Conservation (phyloP, 2,329 filamentous ascomycete species). For the Neofusicoccum cordaticola region DNA sequence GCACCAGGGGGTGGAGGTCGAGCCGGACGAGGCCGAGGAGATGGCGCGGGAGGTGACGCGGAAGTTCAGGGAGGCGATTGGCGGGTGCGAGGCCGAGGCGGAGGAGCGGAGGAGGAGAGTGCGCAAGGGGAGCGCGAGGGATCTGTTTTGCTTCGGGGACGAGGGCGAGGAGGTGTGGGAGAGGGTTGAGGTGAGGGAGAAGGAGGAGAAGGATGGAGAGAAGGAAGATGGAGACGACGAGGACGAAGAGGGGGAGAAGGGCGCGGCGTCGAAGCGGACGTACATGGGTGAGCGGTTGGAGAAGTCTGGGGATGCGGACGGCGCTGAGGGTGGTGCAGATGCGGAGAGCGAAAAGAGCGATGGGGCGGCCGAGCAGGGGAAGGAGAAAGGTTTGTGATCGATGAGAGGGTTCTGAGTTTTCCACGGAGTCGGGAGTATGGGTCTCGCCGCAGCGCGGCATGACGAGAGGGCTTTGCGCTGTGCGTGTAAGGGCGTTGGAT, state of each 20-base stretch:
- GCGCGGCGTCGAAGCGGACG: background rate
- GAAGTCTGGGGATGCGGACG: background rate
- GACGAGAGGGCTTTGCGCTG: too few relatives aligned
- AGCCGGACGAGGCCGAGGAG: constrained; percentile 45
- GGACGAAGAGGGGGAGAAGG: background rate
- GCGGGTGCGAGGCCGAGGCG: constrained; percentile 55
- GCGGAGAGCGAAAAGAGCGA: background rate
- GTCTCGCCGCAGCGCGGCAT: too few relatives aligned
- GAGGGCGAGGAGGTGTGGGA: constrained; percentile 24
- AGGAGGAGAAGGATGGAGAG: background rate
- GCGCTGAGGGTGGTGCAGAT: background rate
- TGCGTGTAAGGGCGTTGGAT: too few relatives aligned
- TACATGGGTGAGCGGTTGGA: background rate
- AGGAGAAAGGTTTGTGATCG: constrained; percentile 8
- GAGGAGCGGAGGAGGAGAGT: constrained; percentile 32
- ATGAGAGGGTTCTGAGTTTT: too few relatives aligned
- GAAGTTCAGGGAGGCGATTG: constrained; percentile 62
- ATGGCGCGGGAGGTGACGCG: constrained; percentile 53
- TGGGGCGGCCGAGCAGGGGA: too few relatives aligned
- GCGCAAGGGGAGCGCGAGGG: constrained; percentile 46
- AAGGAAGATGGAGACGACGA: background rate
- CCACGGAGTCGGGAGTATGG: too few relatives aligned
- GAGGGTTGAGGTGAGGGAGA: background rate
- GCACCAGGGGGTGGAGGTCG: constrained; percentile 56
- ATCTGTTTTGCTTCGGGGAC: constrained; percentile 64